Conservation (phyloP, 352 stramenopile genomes). For the Globisporangium paroecandrum region DNA sequence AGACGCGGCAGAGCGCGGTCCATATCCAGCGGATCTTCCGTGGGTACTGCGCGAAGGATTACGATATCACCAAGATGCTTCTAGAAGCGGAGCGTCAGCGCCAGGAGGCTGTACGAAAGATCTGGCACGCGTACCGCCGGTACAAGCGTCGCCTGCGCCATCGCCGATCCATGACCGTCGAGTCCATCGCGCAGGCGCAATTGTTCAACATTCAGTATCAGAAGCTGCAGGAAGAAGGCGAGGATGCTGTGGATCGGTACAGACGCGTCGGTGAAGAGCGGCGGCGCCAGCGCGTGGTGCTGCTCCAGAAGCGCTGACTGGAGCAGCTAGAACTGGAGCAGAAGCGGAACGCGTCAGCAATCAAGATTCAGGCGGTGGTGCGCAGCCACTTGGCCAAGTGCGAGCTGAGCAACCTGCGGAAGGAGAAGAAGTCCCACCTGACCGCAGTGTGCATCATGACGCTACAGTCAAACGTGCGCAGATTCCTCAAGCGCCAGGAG, state of each 20-base stretch:
- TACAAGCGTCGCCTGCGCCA: slow-evolving; percentile 42
- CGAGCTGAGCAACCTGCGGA: slow-evolving; percentile 22
- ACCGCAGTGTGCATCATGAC: slow-evolving; percentile 53
- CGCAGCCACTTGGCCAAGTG: slow-evolving; percentile 40
- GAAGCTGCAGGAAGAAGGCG: slow-evolving; percentile 32
- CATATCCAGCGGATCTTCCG: slow-evolving; percentile 57
- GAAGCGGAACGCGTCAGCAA: slow-evolving; percentile 31
- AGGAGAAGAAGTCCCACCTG: slow-evolving; percentile 46
- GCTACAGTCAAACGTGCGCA: slow-evolving; percentile 71
- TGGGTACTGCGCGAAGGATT: slow-evolving; percentile 38
- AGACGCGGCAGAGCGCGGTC: slow-evolving; percentile 29
- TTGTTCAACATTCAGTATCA: slow-evolving; percentile 39
- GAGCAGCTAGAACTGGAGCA: slow-evolving; percentile 50
- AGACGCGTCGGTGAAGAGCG: slow-evolving; percentile 47
- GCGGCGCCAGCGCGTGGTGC: slow-evolving; percentile 45
- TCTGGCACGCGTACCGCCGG: slow-evolving; percentile 43
- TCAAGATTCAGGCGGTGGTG: slow-evolving; percentile 48
- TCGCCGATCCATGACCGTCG: slow-evolving; percentile 51
- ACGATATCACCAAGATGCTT: slow-evolving; percentile 18
- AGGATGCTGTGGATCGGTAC: slow-evolving; percentile 33
- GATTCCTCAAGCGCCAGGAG: slow-evolving; percentile 44
- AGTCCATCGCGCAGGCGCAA: slow-evolving; percentile 50
- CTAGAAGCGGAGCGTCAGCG: slow-evolving; percentile 24
- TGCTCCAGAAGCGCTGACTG: slow-evolving; percentile 48
- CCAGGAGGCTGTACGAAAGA: slow-evolving; percentile 25